Percentiles rank a stretch among this genome's conserved stretches.
Conservation (phyloP, 352 stramenopile species). For the Pythium guiyangense region DNA sequence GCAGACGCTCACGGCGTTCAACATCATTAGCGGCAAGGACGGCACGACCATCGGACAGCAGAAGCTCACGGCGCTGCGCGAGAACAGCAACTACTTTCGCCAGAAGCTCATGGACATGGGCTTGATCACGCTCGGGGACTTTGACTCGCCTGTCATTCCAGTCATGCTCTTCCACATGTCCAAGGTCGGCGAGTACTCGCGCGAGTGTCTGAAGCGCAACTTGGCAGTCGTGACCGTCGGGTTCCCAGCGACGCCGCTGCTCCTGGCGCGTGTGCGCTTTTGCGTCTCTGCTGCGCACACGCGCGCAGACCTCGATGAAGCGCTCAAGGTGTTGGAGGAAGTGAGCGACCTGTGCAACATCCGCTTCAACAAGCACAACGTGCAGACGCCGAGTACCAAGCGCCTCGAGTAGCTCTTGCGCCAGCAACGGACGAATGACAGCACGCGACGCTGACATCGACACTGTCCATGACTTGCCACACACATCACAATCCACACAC, state of each 20-base stretch:
- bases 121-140: slow-evolving; percentile 79
- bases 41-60: no score
- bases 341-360: no score
- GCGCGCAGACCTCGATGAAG: slow-evolving; percentile 84
- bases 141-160: slow-evolving; percentile 94
- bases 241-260: slow-evolving; percentile 90
- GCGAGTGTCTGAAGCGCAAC: slow-evolving; percentile 83
- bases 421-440: no score
- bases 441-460: no score
- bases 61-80: no score
- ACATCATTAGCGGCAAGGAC: slow-evolving; percentile 91
- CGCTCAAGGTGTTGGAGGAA: slow-evolving; percentile 81
- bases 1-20: slow-evolving; percentile 27
- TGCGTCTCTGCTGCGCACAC: slow-evolving; percentile 92
- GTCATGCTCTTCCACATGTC: slow-evolving; percentile 94
- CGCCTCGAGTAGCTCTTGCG: no score
- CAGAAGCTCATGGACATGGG: slow-evolving; percentile 87
- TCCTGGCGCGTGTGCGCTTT: slow-evolving; percentile 83
- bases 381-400: no score
- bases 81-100: slow-evolving; percentile 95
- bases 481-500: no score
- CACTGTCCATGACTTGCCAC: no score
- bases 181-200: slow-evolving; percentile 92
- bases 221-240: slow-evolving; percentile 95
- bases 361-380: no score